Base-by-base conservation (phyloP, 2,329 filamentous ascomycete genomes). In the Elsinoe ampelina region DNA sequence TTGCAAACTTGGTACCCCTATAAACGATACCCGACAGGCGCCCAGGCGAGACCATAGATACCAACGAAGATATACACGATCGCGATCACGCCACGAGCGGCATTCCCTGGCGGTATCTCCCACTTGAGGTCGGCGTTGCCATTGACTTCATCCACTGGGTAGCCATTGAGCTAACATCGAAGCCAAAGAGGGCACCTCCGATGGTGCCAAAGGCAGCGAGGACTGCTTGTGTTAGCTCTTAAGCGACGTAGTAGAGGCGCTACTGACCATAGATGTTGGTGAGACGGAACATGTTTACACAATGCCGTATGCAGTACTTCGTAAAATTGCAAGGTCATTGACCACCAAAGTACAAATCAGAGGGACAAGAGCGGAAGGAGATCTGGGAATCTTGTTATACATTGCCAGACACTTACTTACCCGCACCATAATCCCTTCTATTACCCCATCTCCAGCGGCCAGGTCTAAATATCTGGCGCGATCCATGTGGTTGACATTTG, bases 151-250 rank as follows among this genome's bases (percentile, higher is more conserved):
- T 63, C 68, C 1, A 77, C 69, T 47, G 66, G 66, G 13, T 64
- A 66, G 20, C 75, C 74, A 47, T 79, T 2, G 75, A 61, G 17
- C 52, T 55, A 64, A 89, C 86, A 71, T 89, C 86, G 66, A 89
- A 89, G 63, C 86, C 86, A 65, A 89, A 88, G 20, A 89, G 74
- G 19, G 79, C 81, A 66, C 85, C 85, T 62, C 85, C 84, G 73
- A 76, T 75, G 60, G 79, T 75, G 65, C 77, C 73, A 64, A 80
- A 77, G 63, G 76, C 75, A 58, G 77, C 76, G 59, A 80, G 77
- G 55, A 74, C 68, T 58, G 17, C 19, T 12, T 26, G 19, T 5
- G 8, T 30, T 8, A 30, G 26, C 7, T 30, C 8, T 30, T 3
- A 5, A 5, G 3, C 7, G 26, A 30, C 8, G 26, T 30, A 30